A percentile compares a stretch with the other conserved stretches of the same genome.
These are phyloP conservation scores for Ceratocystiopsis sp. DNA, from an alignment of 2,329 filamentous ascomycete genomes.

Conservation along the genomic window DNA sequence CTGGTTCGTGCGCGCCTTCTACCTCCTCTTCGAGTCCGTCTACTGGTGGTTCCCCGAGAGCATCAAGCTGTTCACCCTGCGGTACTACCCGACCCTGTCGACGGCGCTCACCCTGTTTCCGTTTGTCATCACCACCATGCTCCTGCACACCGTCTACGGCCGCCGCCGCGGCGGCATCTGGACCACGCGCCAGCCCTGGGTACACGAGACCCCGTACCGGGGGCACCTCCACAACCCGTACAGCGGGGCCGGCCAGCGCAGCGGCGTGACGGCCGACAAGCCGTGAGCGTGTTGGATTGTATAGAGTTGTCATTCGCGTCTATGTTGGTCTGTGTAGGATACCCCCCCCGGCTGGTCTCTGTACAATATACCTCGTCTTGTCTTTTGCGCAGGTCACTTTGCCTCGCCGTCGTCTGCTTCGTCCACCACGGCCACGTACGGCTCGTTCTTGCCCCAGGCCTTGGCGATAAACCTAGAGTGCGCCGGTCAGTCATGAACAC, in stretches of 20 bases:
- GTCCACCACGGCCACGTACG: constrained; percentile 7
- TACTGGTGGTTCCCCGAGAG: neutral
- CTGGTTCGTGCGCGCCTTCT: constrained; percentile 12
- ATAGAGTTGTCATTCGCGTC: too few species aligned
- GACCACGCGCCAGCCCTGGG: constrained; percentile 3
- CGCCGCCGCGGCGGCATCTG: constrained; percentile 13
- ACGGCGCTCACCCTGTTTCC: constrained; percentile 7
- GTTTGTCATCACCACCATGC: constrained; percentile 10
- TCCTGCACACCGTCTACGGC: constrained; percentile 11
- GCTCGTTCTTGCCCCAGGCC: constrained; percentile 11
- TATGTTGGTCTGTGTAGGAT: too few species aligned
- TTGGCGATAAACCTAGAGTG: constrained; percentile 12
- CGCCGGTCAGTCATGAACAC: neutral
- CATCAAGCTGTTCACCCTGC: too few species aligned
- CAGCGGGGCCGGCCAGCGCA: too few species aligned
- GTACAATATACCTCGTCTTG: neutral
- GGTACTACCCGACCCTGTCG: neutral
- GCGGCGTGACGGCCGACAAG: too few species aligned
- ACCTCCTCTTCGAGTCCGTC: constrained; percentile 7
- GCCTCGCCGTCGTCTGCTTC: constrained; percentile 8
- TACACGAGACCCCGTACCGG: too few species aligned
- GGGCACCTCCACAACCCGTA: too few species aligned
- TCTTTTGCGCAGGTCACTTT: neutral
- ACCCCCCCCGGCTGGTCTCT: too few species aligned
- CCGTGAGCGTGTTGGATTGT: too few species aligned